Conservation (phyloP, 1,284 basidiomycete genomes). For the Puccinia hordei region DNA sequence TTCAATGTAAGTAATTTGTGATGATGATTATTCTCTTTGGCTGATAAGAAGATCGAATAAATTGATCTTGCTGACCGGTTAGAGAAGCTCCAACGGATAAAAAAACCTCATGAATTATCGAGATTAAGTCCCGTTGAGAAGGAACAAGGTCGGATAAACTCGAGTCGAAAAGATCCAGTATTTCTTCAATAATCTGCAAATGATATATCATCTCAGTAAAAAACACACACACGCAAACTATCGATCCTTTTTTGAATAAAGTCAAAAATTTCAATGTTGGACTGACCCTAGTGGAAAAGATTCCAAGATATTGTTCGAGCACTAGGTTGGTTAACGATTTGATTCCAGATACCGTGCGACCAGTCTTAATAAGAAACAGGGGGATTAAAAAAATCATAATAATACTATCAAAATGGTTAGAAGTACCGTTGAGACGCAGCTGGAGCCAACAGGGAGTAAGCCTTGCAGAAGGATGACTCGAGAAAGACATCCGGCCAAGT, state of each 20-base stretch:
- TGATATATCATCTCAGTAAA: too few species aligned
- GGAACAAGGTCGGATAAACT: not conserved
- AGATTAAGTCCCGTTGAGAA: not conserved
- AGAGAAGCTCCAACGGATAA: not conserved
- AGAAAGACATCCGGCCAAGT: not conserved
- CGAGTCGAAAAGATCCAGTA: not conserved
- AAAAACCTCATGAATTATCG: not conserved
- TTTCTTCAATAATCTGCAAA: not conserved
- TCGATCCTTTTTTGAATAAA: too few species aligned
- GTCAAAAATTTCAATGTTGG: not conserved
- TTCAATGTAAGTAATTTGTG: too few species aligned
- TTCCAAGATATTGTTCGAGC: slow-evolving; percentile 15
- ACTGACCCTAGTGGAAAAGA: not conserved
- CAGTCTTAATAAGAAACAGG: not conserved
- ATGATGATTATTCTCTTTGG: not conserved
- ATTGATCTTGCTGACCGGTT: not conserved
- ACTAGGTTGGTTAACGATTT: not conserved
- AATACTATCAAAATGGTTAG: too few species aligned
- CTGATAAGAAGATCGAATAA: not conserved
- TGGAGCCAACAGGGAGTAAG: not conserved
- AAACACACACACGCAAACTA: too few species aligned
- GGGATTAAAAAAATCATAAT: too few species aligned
- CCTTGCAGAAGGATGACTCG: not conserved
- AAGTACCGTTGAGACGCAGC: not conserved
- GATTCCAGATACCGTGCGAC: slow-evolving; percentile 1